Evolutionary conservation across 116 monocot genomes (phyloP), one percentile per base, ranked within the genome.

Genomic region (Iris pallida): DNA sequence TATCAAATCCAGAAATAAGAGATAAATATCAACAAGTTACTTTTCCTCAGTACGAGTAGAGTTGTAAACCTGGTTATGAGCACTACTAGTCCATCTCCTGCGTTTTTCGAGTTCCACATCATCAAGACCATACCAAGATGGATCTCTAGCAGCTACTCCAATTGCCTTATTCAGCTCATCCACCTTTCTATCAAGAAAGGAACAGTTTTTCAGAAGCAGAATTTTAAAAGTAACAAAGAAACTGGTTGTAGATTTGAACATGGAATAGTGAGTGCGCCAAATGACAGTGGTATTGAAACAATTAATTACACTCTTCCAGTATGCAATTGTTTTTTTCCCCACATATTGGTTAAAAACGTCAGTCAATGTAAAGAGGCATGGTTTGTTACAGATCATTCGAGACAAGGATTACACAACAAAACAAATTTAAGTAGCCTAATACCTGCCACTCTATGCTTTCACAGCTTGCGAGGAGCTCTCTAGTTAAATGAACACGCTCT

Each of bases 371-470:
- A 1, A 12, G 9, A 6, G 16, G 17, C 15, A 55, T 19, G 13
- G 14, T 57, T 57, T 6, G 20, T 8, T 47, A 10, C 11, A 43
- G 40, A 53, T 15, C 3, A 65, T 42, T 46, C 57, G 9, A 41
- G 9, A 62, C 42, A 2, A 48, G 42, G 20, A 10, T 15, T 16
- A 17, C 0, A 41, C 30, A 30, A 30, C 30, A 30, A 30, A 1
- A 30, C 47, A 10, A 55, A 12, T n/a, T 30, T 61, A 16, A 48
- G 42, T 16, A 47, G 44, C 16, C 14, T 63, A 58, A 57, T 77
- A 93, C 93, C 86, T 93, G 89, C 89, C 93, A 93, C 18, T 87
- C 82, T 40, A 93, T 73, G 76, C 93, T 93, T 75, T 89, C 89
- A 72, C 89, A 89, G 61, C 73, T 89, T 20, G 30, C 73, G 78